phyloP scores from a whole-genome alignment of 495 filamentous ascomycete genomes.

The Penicillium robsamsonii region DNA sequence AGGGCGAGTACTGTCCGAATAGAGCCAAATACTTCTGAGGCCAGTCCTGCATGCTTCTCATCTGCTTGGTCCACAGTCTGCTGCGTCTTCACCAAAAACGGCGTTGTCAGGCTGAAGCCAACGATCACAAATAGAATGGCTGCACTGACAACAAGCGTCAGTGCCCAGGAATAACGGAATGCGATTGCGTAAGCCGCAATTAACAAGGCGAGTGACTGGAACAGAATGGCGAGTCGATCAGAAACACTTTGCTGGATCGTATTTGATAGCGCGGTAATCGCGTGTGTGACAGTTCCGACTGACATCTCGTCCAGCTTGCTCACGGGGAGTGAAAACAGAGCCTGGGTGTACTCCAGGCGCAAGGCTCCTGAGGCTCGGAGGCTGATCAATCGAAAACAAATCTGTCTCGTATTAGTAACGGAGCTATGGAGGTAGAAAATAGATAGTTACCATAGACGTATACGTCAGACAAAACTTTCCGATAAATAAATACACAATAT shows the following conservation, averaged over 20 bases:
- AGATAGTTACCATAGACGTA: not conserved
- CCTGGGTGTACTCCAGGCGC: constrained; percentile 32
- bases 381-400: constrained; percentile 51
- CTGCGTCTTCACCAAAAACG: constrained; percentile 44
- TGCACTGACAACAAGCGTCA: constrained; percentile 45
- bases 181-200: constrained; percentile 52
- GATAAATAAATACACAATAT: not conserved
- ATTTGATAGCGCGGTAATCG: constrained; percentile 64
- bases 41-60: constrained; percentile 40
- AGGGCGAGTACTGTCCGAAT: constrained; percentile 56
- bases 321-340: constrained; percentile 35
- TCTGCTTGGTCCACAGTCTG: constrained; percentile 28
- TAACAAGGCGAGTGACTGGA: constrained; percentile 49
- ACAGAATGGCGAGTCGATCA: constrained; percentile 51
- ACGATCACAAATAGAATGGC: constrained; percentile 44
- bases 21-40: constrained; percentile 48
- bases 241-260: constrained; percentile 66
- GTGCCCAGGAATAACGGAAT: constrained; percentile 47
- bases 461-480: not conserved
- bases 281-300: constrained; percentile 44
- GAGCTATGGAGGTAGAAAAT: not conserved
- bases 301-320: constrained; percentile 34
- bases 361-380: constrained; percentile 34
- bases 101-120: constrained; percentile 18
- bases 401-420: constrained; percentile 28